Evolutionary conservation across 2,329 filamentous ascomycete species (phyloP).

Genomic region (Ustulina deusta): DNA sequence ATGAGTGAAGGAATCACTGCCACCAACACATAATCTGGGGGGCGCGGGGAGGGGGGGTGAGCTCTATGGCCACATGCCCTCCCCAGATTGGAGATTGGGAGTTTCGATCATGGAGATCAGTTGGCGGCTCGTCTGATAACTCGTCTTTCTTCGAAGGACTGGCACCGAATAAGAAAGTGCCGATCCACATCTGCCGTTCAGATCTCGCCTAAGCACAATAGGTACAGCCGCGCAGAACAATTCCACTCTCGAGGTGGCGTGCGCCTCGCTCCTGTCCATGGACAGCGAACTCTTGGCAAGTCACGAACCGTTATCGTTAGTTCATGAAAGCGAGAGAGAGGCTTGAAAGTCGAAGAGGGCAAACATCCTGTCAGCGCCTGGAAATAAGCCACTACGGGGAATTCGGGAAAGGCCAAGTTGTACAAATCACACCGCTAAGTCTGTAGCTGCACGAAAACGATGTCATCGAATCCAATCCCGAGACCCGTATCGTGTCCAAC

Average conservation of each 20-base stretch:
- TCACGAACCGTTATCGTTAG: conserved; percentile 7
- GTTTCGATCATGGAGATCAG: conserved; percentile 9
- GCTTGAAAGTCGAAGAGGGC: conserved; percentile 11
- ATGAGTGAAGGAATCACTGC: background rate
- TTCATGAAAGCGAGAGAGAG: background rate
- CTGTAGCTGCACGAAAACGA: conserved; percentile 18
- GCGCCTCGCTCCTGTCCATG: conserved; percentile 20
- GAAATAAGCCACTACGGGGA: conserved; percentile 22
- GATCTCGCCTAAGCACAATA: conserved; percentile 35
- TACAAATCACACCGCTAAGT: conserved; percentile 30
- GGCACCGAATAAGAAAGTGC: conserved; percentile 24
- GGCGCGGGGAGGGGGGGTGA: conserved; percentile 14
- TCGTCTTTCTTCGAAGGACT: conserved; percentile 3
- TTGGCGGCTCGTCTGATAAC: conserved; percentile 1
- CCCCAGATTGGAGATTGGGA: conserved; percentile 13
- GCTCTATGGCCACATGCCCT: conserved; percentile 12
- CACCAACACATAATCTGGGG: background rate
- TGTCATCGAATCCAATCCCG: background rate
- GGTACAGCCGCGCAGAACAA: conserved; percentile 30
- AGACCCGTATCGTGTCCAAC: conserved; percentile 22
- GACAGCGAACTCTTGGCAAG: conserved; percentile 27
- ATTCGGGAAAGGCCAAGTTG: conserved; percentile 15
- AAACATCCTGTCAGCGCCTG: conserved; percentile 5
- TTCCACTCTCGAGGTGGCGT: conserved; percentile 26
- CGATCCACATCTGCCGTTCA: conserved; percentile 39